Base-by-base conservation (phyloP, 306 rosid genomes). In the Citrullus colocynthis region DNA sequence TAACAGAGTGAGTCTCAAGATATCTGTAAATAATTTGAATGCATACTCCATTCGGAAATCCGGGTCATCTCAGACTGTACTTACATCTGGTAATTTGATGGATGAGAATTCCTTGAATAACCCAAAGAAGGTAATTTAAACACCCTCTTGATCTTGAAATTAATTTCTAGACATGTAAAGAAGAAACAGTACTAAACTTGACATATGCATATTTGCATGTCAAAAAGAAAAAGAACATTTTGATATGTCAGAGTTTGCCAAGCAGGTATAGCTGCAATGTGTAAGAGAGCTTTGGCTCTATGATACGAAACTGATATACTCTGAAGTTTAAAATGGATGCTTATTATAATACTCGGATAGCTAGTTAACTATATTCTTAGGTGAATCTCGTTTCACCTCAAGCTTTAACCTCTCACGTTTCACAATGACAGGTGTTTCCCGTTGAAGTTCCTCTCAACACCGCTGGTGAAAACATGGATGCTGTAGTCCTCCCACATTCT, bases 41-140 rank as follows among this genome's bases (percentile, higher is more conserved):
- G 81, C 80, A 10, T 87, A 86, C 79, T 76, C 85, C 67, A 58
- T 76, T 44, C 76, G 48, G 42, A 57, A 84, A 54, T 85, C 92
- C 15, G 91, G 93, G 41, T 84, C 92, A 41, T 82, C 77, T 6
- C 82, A 78, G 87, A 88, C 91, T 15, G 83, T 95, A 39, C 89
- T 95, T 69, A 90, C 96, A 2, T 89, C 98, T 70, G 48, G 48
- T 79, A 89, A 90, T 81, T 77, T 87, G 65, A 88, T 77, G 91
- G 97, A 95, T 64, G 98, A 95, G 80, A 95, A 95, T 80, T 89
- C 98, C 56, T 95, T 95, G 85, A 41, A 84, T 6, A 81, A 79
- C 48, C 97, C 96, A 70, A 86, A 70, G 6, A 95, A 92, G 98
- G 98, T 95, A 88, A 44, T 2, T 66, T 42, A 21, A 39, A 41